Conservation (phyloP, 139 green algal species). For the Coelastrella sp. region DNA sequence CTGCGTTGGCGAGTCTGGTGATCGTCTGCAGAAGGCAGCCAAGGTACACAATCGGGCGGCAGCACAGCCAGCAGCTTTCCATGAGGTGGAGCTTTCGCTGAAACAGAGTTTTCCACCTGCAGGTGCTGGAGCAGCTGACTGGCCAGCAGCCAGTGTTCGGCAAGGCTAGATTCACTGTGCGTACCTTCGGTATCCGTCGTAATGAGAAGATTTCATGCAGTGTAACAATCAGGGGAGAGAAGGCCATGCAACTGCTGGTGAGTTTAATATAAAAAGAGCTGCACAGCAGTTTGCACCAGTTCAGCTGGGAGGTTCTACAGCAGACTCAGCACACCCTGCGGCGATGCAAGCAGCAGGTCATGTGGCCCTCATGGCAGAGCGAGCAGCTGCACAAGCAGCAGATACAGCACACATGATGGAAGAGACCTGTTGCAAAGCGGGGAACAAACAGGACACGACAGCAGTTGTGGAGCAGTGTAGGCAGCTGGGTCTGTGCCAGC, state of each 20-base stretch:
- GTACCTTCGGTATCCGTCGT: constrained; percentile 97
- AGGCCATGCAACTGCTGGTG: constrained; percentile 98
- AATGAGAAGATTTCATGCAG: constrained; percentile 99
- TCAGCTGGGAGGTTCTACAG: no score
- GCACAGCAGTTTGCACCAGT: background rate
- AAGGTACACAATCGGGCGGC: constrained; percentile 80
- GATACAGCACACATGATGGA: no score
- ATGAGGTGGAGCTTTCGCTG: background rate
- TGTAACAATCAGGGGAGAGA: constrained; percentile 98
- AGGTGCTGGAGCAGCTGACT: constrained; percentile 99
- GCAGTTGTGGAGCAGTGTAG: no score
- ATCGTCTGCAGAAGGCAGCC: constrained; percentile 98
- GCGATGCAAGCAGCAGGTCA: no score
- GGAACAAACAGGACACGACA: no score
- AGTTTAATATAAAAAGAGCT: background rate
- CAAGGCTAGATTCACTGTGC: constrained; percentile 99
- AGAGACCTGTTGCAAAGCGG: no score
- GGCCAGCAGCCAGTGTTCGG: constrained; percentile 98
- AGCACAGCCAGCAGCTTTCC: background rate
- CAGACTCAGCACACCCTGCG: no score
- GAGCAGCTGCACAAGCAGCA: no score
- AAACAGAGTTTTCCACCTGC: background rate
- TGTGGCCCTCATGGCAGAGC: no score
- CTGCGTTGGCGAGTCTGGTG: constrained; percentile 97
- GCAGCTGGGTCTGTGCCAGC: no score